Evolutionary conservation across 495 filamentous ascomycete genomes (phyloP), one percentile per base, ranked within the genome.

Genomic region (Hypoxylon lienhwacheense): DNA sequence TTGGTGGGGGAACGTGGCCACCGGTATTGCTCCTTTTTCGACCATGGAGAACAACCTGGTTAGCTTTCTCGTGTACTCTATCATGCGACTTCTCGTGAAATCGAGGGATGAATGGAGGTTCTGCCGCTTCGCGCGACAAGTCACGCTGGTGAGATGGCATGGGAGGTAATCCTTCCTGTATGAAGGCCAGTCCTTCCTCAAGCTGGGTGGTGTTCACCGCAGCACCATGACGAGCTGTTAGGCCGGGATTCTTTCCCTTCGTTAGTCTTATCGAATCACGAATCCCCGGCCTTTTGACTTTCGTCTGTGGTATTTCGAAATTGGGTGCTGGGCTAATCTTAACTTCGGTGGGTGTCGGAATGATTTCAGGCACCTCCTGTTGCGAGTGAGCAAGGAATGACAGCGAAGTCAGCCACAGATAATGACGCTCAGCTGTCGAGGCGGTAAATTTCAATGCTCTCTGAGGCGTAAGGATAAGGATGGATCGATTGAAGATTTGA

Each of bases 381-480:
- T 83, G 77, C 3, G 91, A 91, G 66, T 96, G 90, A 21, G 90
- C 90, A 29, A 98, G 75, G 78, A 97, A 98, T 1, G 91, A 96
- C 10, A 98, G 77, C 1, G 93, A 89, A 25, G 87, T 95, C 11
- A 98, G 74, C 93, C 93, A 98, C 49, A 97, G 77, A 59, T 95
- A 96, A 71, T 98, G 93, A 12, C 95, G 84, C 51, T 97, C 93
- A 21, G 82, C 73, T 10, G 81, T 85, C 11, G 81, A 73, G 10
- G 92, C 90, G 0, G 95, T 98, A 70, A 98, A 96, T 68, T 98
- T 98, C 41, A 98, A 81, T 21, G 93, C 93, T 51, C 93, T 82
- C 58, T 92, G 86, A 5, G 95, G 93, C 8, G 93, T 97, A 15
- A 98, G 71, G 51, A 98, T 95, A 25, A 98, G 73, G 61, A 98